Conservation (phyloP, 73 alveolate species). For the Symbiodinium natans region DNA sequence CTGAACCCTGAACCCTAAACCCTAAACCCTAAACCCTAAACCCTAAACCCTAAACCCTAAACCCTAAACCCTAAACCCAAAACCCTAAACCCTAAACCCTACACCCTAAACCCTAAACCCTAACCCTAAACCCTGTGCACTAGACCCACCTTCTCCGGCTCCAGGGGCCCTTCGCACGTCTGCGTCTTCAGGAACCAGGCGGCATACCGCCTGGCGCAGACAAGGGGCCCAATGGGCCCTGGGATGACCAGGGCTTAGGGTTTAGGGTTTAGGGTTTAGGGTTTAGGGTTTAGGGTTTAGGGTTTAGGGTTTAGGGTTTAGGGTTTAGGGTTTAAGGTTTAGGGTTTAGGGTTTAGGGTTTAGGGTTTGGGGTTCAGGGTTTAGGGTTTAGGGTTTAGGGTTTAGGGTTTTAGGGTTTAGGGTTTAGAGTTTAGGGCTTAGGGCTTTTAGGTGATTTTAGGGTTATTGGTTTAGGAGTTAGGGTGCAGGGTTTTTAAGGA, state of each 20-base stretch:
- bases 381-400: neutral
- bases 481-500: too few relatives aligned
- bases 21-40: too few relatives aligned
- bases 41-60: neutral
- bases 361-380: too few relatives aligned
- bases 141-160: neutral
- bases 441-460: too few relatives aligned
- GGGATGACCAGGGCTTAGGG: neutral
- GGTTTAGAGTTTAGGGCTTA: neutral
- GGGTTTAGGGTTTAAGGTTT: too few relatives aligned
- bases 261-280: neutral
- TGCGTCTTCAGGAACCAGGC: slow-evolving; percentile 73
- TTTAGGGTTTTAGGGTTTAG: neutral
- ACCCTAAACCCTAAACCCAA: too few relatives aligned
- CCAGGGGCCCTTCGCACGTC: slow-evolving; percentile 30
- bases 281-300: neutral
- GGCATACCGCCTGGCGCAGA: slow-evolving; percentile 41
- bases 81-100: too few relatives aligned
- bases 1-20: too few relatives aligned
- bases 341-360: too few relatives aligned
- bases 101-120: too few relatives aligned
- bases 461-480: too few relatives aligned
- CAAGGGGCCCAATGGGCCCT: neutral
- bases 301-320: neutral
- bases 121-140: neutral